A percentile compares a stretch with the other conserved stretches of the same genome.
Conservation (phyloP, 352 stramenopile genomes). For the Phytophthora sp. region DNA sequence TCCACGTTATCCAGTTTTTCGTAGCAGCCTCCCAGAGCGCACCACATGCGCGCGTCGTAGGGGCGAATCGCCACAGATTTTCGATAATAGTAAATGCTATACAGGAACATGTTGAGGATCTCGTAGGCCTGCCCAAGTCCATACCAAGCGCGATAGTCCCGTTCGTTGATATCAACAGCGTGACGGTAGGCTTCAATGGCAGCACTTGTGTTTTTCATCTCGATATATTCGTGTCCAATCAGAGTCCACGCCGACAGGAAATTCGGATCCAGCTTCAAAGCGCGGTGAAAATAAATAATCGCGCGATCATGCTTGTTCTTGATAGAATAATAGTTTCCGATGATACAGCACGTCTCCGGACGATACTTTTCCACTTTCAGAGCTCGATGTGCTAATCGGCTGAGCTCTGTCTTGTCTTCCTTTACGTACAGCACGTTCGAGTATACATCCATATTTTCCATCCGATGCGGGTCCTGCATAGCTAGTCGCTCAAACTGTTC, state of each 20-base stretch:
- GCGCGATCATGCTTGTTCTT: slow-evolving; percentile 96
- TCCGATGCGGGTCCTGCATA: slow-evolving; percentile 67
- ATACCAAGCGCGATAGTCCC: slow-evolving; percentile 99
- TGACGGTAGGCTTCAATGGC: slow-evolving; percentile 97
- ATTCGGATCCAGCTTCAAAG: slow-evolving; percentile 94
- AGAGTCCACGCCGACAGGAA: slow-evolving; percentile 98
- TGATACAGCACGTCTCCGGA: slow-evolving; percentile 98
- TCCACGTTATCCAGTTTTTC: slow-evolving; percentile 77
- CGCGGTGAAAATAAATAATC: slow-evolving; percentile 97
- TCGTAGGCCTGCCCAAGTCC: slow-evolving; percentile 98
- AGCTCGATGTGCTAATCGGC: slow-evolving; percentile 90
- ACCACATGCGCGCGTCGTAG: slow-evolving; percentile 98
- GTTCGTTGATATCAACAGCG: slow-evolving; percentile 91
- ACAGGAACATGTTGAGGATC: slow-evolving; percentile 98
- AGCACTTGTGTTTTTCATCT: slow-evolving; percentile 98
- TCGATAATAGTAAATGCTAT: slow-evolving; percentile 99
- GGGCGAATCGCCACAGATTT: slow-evolving; percentile 95
- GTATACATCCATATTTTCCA: slow-evolving; percentile 88
- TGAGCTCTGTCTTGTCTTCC: slow-evolving; percentile 87
- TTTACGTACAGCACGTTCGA: slow-evolving; percentile 90
- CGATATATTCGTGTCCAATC: slow-evolving; percentile 98
- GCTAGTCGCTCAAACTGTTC: slow-evolving; percentile 75
- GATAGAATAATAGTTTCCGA: slow-evolving; percentile 92
- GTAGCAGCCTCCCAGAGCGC: slow-evolving; percentile 90
- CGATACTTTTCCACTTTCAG: slow-evolving; percentile 96